phyloP scores from a whole-genome alignment of 345 rosid genomes.

The Mangifera indica region DNA sequence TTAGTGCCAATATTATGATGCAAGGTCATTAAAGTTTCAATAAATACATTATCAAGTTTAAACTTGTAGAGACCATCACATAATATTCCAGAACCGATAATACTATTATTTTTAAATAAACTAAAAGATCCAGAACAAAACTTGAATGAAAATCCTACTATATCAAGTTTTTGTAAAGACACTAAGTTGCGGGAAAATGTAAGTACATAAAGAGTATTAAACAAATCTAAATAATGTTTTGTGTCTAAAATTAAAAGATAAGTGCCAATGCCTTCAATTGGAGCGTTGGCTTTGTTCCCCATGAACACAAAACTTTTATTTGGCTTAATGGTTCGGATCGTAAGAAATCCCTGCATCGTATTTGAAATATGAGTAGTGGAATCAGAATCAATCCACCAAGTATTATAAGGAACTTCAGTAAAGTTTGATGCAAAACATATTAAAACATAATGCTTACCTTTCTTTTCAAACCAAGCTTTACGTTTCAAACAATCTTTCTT shows the following conservation, averaged over 20 bases:
- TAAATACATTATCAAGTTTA: no score
- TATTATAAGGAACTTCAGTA: no score
- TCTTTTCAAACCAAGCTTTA: neutral
- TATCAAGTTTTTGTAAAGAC: no score
- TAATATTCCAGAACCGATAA: no score
- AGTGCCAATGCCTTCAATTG: slow-evolving; percentile 11
- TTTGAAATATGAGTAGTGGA: neutral
- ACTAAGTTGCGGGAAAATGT: no score
- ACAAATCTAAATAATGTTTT: slow-evolving; percentile 3
- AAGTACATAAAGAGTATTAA: no score
- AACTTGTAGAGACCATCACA: no score
- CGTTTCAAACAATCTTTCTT: no score
- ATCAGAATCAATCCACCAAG: slow-evolving; percentile 3
- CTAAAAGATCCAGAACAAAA: no score
- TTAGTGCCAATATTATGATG: slow-evolving; percentile 6
- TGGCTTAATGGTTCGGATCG: slow-evolving; percentile 19
- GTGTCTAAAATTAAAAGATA: slow-evolving; percentile 12
- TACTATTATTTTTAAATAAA: no score
- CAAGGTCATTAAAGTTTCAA: no score
- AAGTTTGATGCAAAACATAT: neutral
- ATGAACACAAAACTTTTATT: slow-evolving; percentile 9
- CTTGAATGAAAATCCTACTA: no score
- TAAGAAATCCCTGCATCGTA: slow-evolving; percentile 25
- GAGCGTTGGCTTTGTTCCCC: slow-evolving; percentile 15
- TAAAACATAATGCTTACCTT: neutral